Percentiles rank a stretch among this genome's conserved stretches.
These are phyloP conservation scores for Pisolithus marmoratus DNA, from an alignment of 768 basidiomycete genomes.

Conservation along the genomic window DNA sequence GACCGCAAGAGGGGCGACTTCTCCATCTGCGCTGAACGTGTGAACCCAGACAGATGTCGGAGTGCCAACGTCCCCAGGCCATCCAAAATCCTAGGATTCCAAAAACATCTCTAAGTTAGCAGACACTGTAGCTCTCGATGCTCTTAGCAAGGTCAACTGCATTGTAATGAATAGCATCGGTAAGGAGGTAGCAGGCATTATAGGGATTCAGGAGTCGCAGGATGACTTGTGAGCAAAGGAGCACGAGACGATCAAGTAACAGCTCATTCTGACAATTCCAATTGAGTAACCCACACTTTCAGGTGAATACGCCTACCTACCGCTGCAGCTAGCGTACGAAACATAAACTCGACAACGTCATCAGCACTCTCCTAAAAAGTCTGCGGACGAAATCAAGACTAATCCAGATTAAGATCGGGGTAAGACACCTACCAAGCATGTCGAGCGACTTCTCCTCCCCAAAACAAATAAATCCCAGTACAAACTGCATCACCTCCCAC, in stretches of 20 bases:
- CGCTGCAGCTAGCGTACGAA: slow-evolving; percentile 79
- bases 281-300: background rate
- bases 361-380: slow-evolving; percentile 62
- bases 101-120: slow-evolving; percentile 85
- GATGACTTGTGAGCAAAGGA: slow-evolving; percentile 76
- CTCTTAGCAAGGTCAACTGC: slow-evolving; percentile 61
- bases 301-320: slow-evolving; percentile 38
- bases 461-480: slow-evolving; percentile 72
- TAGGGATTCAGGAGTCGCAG: slow-evolving; percentile 59
- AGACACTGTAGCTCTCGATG: slow-evolving; percentile 72
- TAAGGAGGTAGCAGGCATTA: slow-evolving; percentile 76
- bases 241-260: slow-evolving; percentile 76
- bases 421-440: slow-evolving; percentile 46
- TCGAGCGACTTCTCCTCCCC: slow-evolving; percentile 72
- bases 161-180: slow-evolving; percentile 77
- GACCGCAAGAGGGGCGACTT: slow-evolving; percentile 67
- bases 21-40: slow-evolving; percentile 51
- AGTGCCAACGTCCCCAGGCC: slow-evolving; percentile 63
- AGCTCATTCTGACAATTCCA: slow-evolving; percentile 66
- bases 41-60: slow-evolving; percentile 57
- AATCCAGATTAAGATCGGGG: background rate
- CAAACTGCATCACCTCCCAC: slow-evolving; percentile 71
- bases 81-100: slow-evolving; percentile 74
- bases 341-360: slow-evolving; percentile 78
- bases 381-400: slow-evolving; percentile 31